These are phyloP conservation scores for Diphasiastrum complanatum DNA, from an alignment of 83 land plant genomes.

Conservation along the genomic window DNA sequence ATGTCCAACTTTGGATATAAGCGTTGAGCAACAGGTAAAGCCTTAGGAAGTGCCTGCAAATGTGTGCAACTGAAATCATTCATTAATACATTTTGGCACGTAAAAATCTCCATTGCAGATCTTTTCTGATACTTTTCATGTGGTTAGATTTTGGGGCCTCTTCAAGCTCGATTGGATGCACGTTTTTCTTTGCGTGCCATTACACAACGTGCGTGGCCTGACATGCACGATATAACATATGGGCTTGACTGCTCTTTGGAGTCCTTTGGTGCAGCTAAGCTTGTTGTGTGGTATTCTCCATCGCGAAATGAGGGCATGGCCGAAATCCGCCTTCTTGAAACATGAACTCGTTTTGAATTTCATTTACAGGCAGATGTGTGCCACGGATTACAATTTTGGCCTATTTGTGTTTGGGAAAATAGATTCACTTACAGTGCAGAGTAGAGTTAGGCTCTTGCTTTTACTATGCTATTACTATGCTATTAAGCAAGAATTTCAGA, in stretches of 20 bases:
- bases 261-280: conserved; percentile 71
- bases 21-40: conserved; percentile 36
- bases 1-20: conserved; percentile 24
- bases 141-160: conserved; percentile 79
- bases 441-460: too few species aligned
- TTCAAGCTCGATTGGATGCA: conserved; percentile 75
- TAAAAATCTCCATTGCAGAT: neutral
- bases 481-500: too few species aligned
- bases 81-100: neutral
- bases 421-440: too few species aligned
- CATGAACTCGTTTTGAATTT: too few species aligned
- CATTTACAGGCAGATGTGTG: too few species aligned
- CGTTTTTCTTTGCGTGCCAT: conserved; percentile 28
- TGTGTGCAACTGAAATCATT: neutral
- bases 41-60: neutral
- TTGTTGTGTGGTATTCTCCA: conserved; percentile 78
- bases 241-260: conserved; percentile 78
- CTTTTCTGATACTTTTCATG: conserved; percentile 18
- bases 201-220: conserved; percentile 21
- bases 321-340: conserved; percentile 78
- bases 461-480: too few species aligned
- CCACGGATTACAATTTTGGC: too few species aligned
- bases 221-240: conserved; percentile 48
- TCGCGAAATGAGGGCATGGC: conserved; percentile 74
- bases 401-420: too few species aligned